Base-by-base conservation (phyloP, 805 yeast genomes). In the Saturnispora hagleri region DNA sequence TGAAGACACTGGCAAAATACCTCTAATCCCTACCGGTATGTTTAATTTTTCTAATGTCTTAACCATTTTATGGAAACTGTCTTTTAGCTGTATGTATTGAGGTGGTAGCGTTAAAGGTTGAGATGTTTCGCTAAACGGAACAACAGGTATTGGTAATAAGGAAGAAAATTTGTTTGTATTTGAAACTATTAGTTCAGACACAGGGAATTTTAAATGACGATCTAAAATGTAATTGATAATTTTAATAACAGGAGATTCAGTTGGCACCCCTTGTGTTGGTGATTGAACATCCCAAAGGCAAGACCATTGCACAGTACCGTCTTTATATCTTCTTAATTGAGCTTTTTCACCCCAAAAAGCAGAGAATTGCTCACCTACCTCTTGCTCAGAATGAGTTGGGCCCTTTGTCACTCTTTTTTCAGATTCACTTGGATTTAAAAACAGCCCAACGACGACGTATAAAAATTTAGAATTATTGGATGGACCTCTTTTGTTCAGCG, bases 341-440 rank as follows among this genome's bases (percentile, higher is more conserved):
- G 95, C 81, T 57, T 80, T 84, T 9, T 77, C 62, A 10, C 97
- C 97, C 99, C 99, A 93, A 63, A 93, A 90, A 5, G 79, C 70
- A 58, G 86, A 79, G 71, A 93, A 93, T 51, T 76, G 73, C 6
- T 77, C 70, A n/a, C 82, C 79, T 27, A 70, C 79, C 15, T 75
- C 81, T 42, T 71, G 70, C 33, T 80, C 85, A 40, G 77, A 74
- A 56, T 82, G 80, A 38, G 73, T 69, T 9, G 98, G 97, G 2
- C 97, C 97, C 61, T 81, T 87, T 1, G 95, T 87, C 1, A 93
- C 88, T 44, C 87, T 69, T 67, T 83, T 86, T 59, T 89, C 97
- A 55, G 84, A 74, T 61, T 84, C 88, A 7, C 75, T 77, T 5
- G 93, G 73, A 61, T 90, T 81, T 12, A 89, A 73, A 43, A 79